These are phyloP conservation scores for Hyaloperonospora arabidopsidis DNA, from an alignment of 352 stramenopile species.

Conservation along the genomic window DNA sequence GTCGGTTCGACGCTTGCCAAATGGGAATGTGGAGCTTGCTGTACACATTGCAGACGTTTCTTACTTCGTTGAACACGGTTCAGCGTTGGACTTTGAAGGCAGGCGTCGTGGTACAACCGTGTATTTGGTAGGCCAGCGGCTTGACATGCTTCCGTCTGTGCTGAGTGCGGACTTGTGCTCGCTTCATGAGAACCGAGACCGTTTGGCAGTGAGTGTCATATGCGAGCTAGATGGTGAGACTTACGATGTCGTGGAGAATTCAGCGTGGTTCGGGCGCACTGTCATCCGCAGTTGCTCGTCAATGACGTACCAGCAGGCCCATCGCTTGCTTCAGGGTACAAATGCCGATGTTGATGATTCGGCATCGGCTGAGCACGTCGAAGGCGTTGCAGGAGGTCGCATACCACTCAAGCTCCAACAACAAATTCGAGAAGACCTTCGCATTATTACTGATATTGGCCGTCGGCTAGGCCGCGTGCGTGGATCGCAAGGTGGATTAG, in stretches of 20 bases:
- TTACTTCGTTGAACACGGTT: slow-evolving; percentile 95
- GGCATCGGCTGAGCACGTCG: slow-evolving; percentile 10
- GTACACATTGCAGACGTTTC: slow-evolving; percentile 99
- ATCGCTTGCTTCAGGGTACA: slow-evolving; percentile 59
- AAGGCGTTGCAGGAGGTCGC: slow-evolving; percentile 59
- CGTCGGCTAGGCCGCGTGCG: slow-evolving; percentile 48
- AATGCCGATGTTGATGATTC: slow-evolving; percentile 48
- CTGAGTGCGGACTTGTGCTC: slow-evolving; percentile 88
- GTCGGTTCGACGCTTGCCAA: slow-evolving; percentile 65
- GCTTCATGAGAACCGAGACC: slow-evolving; percentile 84
- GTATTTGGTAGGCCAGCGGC: slow-evolving; percentile 93
- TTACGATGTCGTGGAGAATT: slow-evolving; percentile 44
- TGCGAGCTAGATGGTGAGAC: slow-evolving; percentile 83
- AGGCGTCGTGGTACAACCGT: slow-evolving; percentile 89
- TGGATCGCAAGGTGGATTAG: slow-evolving; percentile 58
- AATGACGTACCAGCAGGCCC: slow-evolving; percentile 83
- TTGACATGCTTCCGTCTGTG: slow-evolving; percentile 90
- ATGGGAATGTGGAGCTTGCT: slow-evolving; percentile 87
- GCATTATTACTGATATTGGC: slow-evolving; percentile 56
- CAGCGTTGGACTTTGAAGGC: slow-evolving; percentile 93
- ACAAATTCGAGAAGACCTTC: slow-evolving; percentile 46
- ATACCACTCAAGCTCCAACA: slow-evolving; percentile 50
- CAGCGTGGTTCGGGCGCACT: slow-evolving; percentile 85
- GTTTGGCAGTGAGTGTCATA: slow-evolving; percentile 87
- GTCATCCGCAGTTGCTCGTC: slow-evolving; percentile 94